Evolutionary conservation across 2,329 filamentous ascomycete genomes (phyloP).

Genomic region (Scedosporium aurantiacum): DNA sequence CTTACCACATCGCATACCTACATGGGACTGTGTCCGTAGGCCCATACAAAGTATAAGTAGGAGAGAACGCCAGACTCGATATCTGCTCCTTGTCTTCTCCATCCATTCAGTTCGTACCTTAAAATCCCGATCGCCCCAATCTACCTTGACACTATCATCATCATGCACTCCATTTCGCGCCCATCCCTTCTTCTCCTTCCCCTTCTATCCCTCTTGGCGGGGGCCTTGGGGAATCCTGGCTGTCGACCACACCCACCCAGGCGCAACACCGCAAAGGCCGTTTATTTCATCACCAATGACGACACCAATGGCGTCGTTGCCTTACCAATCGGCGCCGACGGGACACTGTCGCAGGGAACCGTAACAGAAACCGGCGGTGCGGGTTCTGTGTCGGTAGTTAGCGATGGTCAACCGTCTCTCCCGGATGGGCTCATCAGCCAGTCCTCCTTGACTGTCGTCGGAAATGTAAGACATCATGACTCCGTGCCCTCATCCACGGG

Average conservation of each 20-base stretch:
- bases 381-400: constrained; percentile 30
- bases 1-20: too few species aligned
- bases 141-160: neutral
- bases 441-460: constrained; percentile 35
- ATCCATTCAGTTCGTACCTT: neutral
- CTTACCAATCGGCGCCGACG: constrained; percentile 33
- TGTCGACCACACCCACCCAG: neutral
- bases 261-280: constrained; percentile 24
- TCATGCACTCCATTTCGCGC: neutral
- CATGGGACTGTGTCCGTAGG: too few species aligned
- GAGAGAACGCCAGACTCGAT: too few species aligned
- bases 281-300: constrained; percentile 48
- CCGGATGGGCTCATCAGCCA: constrained; percentile 43
- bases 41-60: too few species aligned
- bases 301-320: constrained; percentile 36
- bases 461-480: constrained; percentile 28
- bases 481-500: too few species aligned
- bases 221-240: neutral
- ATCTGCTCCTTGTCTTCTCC: too few species aligned
- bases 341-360: constrained; percentile 31
- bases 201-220: neutral
- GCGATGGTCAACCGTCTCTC: constrained; percentile 23
- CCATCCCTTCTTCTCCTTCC: neutral
- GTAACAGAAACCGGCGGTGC: constrained; percentile 34
- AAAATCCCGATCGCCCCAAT: neutral